Conservation (phyloP, 371 early-diverging fungal species). For the Coemansia sp. region DNA sequence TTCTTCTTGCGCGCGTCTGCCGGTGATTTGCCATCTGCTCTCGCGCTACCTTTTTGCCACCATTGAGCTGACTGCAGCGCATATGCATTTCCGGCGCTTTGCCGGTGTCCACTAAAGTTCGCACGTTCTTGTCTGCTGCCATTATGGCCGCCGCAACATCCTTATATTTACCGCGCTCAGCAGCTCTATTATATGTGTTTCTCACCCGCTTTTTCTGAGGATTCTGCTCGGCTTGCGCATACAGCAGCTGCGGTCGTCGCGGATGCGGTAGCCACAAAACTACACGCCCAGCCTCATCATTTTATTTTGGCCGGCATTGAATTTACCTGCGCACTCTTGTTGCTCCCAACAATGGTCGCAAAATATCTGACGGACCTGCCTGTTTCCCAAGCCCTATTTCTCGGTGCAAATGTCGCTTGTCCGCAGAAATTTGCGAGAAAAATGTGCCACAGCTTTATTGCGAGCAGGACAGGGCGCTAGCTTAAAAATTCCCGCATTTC, state of each 20-base stretch:
- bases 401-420: background rate
- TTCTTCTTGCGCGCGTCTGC: background rate
- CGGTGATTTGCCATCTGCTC: background rate
- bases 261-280: background rate
- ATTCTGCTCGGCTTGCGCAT: background rate
- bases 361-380: conserved; percentile 1
- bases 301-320: background rate
- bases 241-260: background rate
- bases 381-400: background rate
- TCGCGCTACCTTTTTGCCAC: background rate
- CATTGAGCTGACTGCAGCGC: background rate
- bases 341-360: background rate
- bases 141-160: background rate
- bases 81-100: background rate
- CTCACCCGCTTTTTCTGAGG: background rate
- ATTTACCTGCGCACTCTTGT: conserved; percentile 4
- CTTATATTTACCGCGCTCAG: background rate
- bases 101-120: background rate
- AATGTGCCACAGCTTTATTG: conserved; percentile 1
- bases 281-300: background rate
- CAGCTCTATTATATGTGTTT: background rate
- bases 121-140: conserved; percentile 2
- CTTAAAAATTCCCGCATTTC: background rate
- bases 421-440: background rate
- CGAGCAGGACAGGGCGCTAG: background rate